These are phyloP conservation scores for Naganishia kalamii DNA, from an alignment of 768 basidiomycete species.

Conservation along the genomic window DNA sequence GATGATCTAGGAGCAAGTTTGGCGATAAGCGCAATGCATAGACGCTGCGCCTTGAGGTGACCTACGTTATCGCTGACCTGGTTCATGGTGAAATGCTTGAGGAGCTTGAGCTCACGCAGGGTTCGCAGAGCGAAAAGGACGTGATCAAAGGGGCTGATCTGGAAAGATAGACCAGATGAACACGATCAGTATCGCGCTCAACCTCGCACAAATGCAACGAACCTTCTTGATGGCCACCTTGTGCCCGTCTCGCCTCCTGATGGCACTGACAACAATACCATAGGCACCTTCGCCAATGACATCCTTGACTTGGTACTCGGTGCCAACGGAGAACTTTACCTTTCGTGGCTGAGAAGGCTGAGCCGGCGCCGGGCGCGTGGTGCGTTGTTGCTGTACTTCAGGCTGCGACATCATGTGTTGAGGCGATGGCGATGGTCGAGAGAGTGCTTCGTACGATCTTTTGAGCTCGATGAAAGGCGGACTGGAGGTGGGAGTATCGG, in stretches of 20 bases:
- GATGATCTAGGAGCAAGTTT: constrained; percentile 63
- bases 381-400: constrained; percentile 8
- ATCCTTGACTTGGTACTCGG: constrained; percentile 64
- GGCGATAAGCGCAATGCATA: background rate
- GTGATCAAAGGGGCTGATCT: constrained; percentile 90
- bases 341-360: constrained; percentile 20
- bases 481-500: too few species aligned
- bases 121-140: constrained; percentile 52
- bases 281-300: constrained; percentile 93
- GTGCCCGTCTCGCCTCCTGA: constrained; percentile 67
- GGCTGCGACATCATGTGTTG: constrained; percentile 15
- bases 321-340: constrained; percentile 30
- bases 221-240: constrained; percentile 84
- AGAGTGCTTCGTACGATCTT: too few species aligned
- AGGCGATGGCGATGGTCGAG: too few species aligned
- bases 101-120: constrained; percentile 82
- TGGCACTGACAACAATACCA: constrained; percentile 69
- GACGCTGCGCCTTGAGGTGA: background rate
- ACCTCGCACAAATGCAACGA: background rate
- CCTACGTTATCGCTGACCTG: constrained; percentile 40
- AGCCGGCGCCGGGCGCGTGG: background rate
- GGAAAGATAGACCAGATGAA: background rate
- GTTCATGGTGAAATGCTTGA: constrained; percentile 56
- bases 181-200: background rate
- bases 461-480: too few species aligned